Conservation (phyloP, 225 moss, liverwort and hornwort genomes). For the Antitrichia curtipendula region DNA sequence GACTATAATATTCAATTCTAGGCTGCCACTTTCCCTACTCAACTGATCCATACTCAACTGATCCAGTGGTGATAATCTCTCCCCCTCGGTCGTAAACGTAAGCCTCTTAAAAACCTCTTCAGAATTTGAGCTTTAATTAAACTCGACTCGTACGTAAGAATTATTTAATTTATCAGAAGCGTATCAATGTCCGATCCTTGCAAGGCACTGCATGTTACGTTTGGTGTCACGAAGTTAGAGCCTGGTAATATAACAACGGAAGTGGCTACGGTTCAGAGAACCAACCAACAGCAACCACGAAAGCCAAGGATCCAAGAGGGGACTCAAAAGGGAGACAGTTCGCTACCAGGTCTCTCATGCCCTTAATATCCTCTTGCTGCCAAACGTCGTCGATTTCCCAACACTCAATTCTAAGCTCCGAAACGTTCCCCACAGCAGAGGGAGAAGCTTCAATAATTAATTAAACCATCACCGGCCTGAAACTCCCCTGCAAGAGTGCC, state of each 20-base stretch:
- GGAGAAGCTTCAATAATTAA: neutral
- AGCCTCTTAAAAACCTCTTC: neutral
- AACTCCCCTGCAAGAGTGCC: neutral
- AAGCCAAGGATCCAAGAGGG: neutral
- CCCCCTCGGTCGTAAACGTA: neutral
- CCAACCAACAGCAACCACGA: neutral
- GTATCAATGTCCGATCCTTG: neutral
- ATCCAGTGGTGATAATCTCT: neutral
- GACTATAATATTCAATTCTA: neutral
- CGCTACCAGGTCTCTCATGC: constrained; percentile 18
- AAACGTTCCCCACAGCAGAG: neutral
- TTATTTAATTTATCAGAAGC: neutral
- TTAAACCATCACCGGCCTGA: neutral
- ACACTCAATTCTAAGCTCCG: neutral
- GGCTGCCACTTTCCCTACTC: neutral
- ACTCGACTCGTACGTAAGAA: neutral
- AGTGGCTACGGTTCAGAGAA: neutral
- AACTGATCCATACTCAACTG: neutral
- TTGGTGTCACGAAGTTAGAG: neutral
- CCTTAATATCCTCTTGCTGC: neutral
- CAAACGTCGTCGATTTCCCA: neutral
- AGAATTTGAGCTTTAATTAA: neutral
- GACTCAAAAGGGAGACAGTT: neutral
- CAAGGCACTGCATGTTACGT: neutral
- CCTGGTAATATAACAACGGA: neutral